Evolutionary conservation across 345 rosid species (phyloP).

Genomic region (Populus pruinosa): DNA sequence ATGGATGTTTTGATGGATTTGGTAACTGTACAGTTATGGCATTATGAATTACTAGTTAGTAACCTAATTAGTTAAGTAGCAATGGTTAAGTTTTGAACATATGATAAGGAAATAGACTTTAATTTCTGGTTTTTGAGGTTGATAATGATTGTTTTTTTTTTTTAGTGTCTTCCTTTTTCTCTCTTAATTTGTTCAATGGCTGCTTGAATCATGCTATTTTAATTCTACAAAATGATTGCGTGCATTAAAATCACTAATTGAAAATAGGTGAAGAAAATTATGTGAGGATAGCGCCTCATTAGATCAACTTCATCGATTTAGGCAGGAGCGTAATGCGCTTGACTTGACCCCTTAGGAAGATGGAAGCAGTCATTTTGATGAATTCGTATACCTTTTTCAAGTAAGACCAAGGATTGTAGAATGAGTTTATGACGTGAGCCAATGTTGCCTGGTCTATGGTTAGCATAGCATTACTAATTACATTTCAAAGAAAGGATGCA

Average conservation of each 20-base stretch:
- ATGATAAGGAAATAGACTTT: not conserved
- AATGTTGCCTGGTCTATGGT: not conserved
- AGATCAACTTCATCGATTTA: not conserved
- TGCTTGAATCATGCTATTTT: not conserved
- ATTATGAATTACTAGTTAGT: not conserved
- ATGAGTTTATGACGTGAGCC: not conserved
- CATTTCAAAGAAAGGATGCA: not conserved
- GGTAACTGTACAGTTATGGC: not conserved
- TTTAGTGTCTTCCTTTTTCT: too few relatives aligned
- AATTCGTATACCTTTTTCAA: not conserved
- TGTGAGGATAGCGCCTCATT: not conserved
- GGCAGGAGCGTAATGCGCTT: not conserved
- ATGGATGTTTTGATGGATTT: not conserved
- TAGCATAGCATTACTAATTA: not conserved
- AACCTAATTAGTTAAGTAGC: not conserved
- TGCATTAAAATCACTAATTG: not conserved
- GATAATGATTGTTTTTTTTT: not conserved
- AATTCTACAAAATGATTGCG: not conserved
- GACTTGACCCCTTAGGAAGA: not conserved
- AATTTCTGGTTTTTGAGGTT: not conserved
- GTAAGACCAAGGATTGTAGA: not conserved
- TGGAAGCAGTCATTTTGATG: not conserved
- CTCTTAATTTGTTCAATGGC: not conserved
- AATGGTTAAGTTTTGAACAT: not conserved
- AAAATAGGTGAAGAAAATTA: not conserved